phyloP scores from a whole-genome alignment of 1,284 basidiomycete species.

The Golubevia pallescens region DNA sequence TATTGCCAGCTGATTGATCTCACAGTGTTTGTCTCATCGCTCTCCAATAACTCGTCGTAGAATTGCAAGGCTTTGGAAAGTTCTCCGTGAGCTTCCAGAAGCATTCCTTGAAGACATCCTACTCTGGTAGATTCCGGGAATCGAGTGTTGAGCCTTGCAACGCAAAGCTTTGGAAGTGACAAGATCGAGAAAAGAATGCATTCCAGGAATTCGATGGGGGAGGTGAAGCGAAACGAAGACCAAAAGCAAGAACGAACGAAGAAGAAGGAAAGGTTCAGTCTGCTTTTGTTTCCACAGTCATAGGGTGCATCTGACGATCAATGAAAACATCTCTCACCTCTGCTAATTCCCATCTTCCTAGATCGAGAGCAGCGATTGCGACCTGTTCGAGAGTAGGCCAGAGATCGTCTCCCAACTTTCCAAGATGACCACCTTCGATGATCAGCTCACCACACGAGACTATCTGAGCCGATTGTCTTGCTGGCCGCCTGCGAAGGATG shows the following conservation, averaged over 20 bases:
- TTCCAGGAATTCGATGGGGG: too few species aligned
- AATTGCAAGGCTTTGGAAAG: slow-evolving; percentile 27
- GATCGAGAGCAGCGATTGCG: slow-evolving; percentile 47
- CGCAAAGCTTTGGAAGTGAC: slow-evolving; percentile 24
- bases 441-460: slow-evolving; percentile 49
- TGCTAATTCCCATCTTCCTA: slow-evolving; percentile 47
- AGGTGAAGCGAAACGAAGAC: too few species aligned
- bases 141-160: slow-evolving; percentile 34
- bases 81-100: slow-evolving; percentile 45
- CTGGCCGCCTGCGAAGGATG: slow-evolving; percentile 19
- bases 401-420: slow-evolving; percentile 39
- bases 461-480: slow-evolving; percentile 31
- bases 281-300: too few species aligned
- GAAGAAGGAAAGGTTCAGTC: background rate
- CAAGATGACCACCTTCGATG: slow-evolving; percentile 29
- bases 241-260: background rate
- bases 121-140: slow-evolving; percentile 46
- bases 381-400: slow-evolving; percentile 59
- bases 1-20: too few species aligned
- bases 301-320: too few species aligned
- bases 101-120: slow-evolving; percentile 47
- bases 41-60: slow-evolving; percentile 35
- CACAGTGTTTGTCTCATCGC: slow-evolving; percentile 34
- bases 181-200: background rate
- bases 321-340: slow-evolving; percentile 18